Percentiles rank a stretch among this genome's conserved stretches.
Evolutionary conservation across 2,329 filamentous ascomycete genomes (phyloP).

Genomic region (Coniochaeta pulveracea): DNA sequence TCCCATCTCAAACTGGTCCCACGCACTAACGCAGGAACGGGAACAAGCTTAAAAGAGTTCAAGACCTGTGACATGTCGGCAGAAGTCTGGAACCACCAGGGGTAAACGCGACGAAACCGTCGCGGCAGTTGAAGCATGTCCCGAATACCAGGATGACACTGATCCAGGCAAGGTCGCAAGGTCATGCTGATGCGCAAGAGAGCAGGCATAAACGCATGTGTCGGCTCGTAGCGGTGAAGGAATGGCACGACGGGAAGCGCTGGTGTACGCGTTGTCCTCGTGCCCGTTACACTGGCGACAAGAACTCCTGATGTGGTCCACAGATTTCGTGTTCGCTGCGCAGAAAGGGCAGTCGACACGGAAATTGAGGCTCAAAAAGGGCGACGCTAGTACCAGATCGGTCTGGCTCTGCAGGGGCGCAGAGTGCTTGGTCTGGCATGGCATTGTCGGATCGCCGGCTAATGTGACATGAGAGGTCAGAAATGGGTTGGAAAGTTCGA

Average conservation of each 20-base stretch:
- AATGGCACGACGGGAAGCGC: not conserved
- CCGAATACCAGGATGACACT: too few relatives aligned
- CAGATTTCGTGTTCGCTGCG: not conserved
- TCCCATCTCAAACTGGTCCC: conserved; percentile 1
- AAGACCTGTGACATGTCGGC: not conserved
- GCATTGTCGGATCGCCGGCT: conserved; percentile 25
- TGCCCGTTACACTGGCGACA: too few relatives aligned
- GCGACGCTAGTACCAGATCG: conserved; percentile 4
- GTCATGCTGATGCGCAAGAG: not conserved
- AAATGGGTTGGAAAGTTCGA: too few relatives aligned
- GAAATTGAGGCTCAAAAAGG: conserved; percentile 4
- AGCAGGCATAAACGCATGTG: not conserved
- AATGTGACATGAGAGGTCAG: conserved; percentile 24
- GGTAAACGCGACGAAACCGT: too few relatives aligned
- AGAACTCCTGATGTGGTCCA: too few relatives aligned
- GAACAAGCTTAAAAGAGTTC: not conserved
- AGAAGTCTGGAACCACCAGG: not conserved
- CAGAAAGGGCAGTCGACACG: not conserved
- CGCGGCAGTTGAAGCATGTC: too few relatives aligned
- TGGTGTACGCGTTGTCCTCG: too few relatives aligned
- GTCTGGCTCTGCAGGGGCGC: conserved; percentile 8
- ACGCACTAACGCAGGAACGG: not conserved
- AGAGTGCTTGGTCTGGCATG: conserved; percentile 9
- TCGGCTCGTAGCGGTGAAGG: not conserved
- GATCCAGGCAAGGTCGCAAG: not conserved